These are phyloP conservation scores for Wickerhamiella kurtzmanii DNA, from an alignment of 805 yeast species.

Conservation along the genomic window DNA sequence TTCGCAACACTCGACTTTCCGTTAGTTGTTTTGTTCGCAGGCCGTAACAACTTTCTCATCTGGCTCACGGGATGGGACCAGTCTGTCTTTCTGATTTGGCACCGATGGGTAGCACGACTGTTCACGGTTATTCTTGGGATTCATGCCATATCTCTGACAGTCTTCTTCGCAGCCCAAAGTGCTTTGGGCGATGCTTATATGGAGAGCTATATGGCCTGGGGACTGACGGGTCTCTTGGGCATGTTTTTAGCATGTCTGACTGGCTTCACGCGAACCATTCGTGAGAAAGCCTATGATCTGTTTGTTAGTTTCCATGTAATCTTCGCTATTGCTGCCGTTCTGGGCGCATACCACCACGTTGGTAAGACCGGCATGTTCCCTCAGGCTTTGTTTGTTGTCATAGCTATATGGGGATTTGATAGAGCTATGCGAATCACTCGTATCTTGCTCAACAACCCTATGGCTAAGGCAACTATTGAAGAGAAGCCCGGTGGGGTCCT, in stretches of 20 bases:
- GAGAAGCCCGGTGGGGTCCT: conserved; percentile 21
- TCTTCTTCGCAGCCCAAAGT: conserved; percentile 14
- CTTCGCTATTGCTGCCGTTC: conserved; percentile 40
- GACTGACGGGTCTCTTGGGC: conserved; percentile 18
- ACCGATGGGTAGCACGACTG: conserved; percentile 48
- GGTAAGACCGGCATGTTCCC: conserved; percentile 25
- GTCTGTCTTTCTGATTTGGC: conserved; percentile 42
- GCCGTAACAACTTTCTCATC: conserved; percentile 51
- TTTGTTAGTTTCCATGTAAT: conserved; percentile 45
- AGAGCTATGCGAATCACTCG: conserved; percentile 43
- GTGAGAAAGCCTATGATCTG: conserved; percentile 35
- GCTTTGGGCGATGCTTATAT: conserved; percentile 17
- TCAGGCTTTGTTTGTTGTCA: conserved; percentile 38
- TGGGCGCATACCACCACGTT: conserved; percentile 46
- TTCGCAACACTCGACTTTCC: conserved; percentile 31
- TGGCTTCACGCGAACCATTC: conserved; percentile 20
- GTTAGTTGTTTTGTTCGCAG: conserved; percentile 49
- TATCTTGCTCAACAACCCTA: conserved; percentile 20
- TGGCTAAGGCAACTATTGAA: conserved; percentile 16
- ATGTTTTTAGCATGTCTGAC: conserved; percentile 29
- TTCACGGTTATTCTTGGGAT: conserved; percentile 34
- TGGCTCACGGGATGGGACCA: conserved; percentile 43
- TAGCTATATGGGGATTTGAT: conserved; percentile 58
- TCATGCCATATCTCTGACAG: conserved; percentile 45
- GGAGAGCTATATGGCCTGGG: conserved; percentile 18